These are phyloP conservation scores for Fusarium globosum DNA, from an alignment of 2,329 filamentous ascomycete species.

Conservation along the genomic window DNA sequence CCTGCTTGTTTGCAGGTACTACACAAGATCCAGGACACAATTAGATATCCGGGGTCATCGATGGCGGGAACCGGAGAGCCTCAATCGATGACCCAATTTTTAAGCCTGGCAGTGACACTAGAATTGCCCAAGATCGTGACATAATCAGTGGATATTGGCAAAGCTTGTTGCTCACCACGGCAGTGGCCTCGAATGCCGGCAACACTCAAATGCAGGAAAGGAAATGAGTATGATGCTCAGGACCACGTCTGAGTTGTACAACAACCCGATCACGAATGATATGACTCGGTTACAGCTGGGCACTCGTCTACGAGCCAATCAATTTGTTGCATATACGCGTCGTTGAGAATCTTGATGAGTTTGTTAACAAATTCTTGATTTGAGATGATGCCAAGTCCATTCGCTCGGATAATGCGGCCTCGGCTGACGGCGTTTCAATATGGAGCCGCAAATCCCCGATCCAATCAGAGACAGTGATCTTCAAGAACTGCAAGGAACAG, in stretches of 20 bases:
- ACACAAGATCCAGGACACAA: no score
- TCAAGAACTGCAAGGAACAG: conserved; percentile 24
- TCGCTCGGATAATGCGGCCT: conserved; percentile 31
- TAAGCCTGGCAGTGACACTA: background rate
- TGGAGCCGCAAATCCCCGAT: conserved; percentile 36
- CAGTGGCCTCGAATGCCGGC: background rate
- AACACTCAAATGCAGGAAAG: background rate
- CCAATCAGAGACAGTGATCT: conserved; percentile 7
- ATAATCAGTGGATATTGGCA: background rate
- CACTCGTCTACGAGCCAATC: background rate
- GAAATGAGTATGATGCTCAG: conserved; percentile 1
- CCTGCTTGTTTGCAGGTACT: background rate
- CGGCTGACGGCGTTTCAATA: conserved; percentile 11
- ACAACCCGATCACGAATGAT: background rate
- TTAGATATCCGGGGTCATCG: background rate
- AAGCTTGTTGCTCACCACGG: background rate
- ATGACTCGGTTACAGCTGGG: background rate
- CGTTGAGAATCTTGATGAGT: conserved; percentile 1
- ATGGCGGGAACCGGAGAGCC: background rate
- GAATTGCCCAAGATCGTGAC: background rate
- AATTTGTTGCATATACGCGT: background rate
- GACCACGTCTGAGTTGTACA: background rate
- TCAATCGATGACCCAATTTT: background rate
- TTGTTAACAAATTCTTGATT: conserved; percentile 15
- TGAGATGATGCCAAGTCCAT: conserved; percentile 24